Percentiles rank a stretch among this genome's conserved stretches.
These are phyloP conservation scores for Fonsecaea pedrosoi DNA, from an alignment of 2,329 filamentous ascomycete genomes.

Conservation along the genomic window DNA sequence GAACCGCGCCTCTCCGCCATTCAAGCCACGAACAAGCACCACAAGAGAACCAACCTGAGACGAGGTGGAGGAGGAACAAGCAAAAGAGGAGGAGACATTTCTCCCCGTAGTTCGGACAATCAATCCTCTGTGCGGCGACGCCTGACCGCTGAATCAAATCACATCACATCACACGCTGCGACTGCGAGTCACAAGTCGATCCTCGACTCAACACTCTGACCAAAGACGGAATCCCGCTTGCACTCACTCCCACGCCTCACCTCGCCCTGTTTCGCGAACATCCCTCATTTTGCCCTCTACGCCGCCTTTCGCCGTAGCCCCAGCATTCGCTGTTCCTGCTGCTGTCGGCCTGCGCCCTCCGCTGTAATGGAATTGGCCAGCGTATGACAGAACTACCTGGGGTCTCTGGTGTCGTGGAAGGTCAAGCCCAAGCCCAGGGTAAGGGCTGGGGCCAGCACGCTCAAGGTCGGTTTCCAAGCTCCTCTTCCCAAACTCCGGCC, in stretches of 20 bases:
- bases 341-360: conserved; percentile 17
- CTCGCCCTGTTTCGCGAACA: conserved; percentile 16
- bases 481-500: conserved; percentile 1
- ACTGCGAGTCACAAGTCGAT: conserved; percentile 21
- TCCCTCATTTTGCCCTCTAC: conserved; percentile 16
- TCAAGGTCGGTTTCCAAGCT: conserved; percentile 28
- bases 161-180: conserved; percentile 19
- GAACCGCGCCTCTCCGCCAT: not conserved
- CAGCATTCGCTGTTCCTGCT: conserved; percentile 14
- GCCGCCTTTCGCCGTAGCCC: conserved; percentile 2
- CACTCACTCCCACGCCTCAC: conserved; percentile 27
- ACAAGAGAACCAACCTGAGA: not conserved
- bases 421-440: conserved; percentile 33
- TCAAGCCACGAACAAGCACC: not conserved
- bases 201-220: conserved; percentile 14
- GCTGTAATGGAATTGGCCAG: conserved; percentile 35
- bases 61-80: conserved; percentile 1
- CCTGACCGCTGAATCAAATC: conserved; percentile 15
- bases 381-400: conserved; percentile 35
- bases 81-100: not conserved
- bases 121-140: conserved; percentile 8
- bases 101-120: not conserved
- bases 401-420: conserved; percentile 28
- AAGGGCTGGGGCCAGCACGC: conserved; percentile 14
- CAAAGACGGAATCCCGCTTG: conserved; percentile 1